Conservation (phyloP, 148 eudicot genomes). For the Fagopyrum tataricum region DNA sequence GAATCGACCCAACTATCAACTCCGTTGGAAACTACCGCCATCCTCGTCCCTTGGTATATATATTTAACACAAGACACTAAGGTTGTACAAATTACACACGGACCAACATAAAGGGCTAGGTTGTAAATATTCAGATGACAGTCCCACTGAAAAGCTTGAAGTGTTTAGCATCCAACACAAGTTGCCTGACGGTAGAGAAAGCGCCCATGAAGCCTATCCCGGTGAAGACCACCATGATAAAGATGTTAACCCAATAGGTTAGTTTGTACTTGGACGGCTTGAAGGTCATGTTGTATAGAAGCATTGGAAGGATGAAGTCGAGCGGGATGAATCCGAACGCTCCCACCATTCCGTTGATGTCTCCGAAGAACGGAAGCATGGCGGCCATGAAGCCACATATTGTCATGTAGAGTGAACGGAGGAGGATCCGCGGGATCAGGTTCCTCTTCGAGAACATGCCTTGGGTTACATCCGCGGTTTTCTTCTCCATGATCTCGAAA, state of each 20-base stretch:
- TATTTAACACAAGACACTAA: no score
- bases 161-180: slow-evolving; percentile 68
- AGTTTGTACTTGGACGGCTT: slow-evolving; percentile 45
- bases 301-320: slow-evolving; percentile 88
- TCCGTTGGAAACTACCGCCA: no score
- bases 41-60: no score
- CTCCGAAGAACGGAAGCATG: slow-evolving; percentile 89
- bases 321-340: slow-evolving; percentile 88
- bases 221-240: slow-evolving; percentile 57
- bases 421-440: slow-evolving; percentile 65
- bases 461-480: slow-evolving; percentile 65
- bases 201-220: slow-evolving; percentile 71
- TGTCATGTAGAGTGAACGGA: slow-evolving; percentile 73
- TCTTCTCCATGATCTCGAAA: slow-evolving; percentile 87
- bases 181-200: slow-evolving; percentile 61
- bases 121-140: slow-evolving; percentile 27
- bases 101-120: no score
- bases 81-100: no score
- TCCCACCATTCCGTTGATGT: slow-evolving; percentile 74
- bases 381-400: slow-evolving; percentile 84
- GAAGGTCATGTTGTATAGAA: slow-evolving; percentile 75
- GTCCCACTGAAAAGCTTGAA: slow-evolving; percentile 70
- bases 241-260: slow-evolving; percentile 44
- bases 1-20: no score
- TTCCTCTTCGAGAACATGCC: slow-evolving; percentile 80